phyloP scores from a whole-genome alignment of 2,329 filamentous ascomycete genomes.

The Arthrobotrys iridis region DNA sequence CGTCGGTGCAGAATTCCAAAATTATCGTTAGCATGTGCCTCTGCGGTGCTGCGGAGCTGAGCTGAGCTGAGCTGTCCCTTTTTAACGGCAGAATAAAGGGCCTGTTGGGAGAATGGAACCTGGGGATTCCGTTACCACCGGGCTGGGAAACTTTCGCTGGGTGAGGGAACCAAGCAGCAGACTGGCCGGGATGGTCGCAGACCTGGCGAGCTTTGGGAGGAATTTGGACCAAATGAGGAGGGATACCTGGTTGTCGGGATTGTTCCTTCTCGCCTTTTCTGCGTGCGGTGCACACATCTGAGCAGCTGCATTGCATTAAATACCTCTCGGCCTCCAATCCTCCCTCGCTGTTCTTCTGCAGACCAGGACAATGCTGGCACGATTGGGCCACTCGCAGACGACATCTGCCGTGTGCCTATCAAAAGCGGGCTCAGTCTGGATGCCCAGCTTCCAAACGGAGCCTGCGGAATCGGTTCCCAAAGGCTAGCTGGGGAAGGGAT shows the following conservation, averaged over 20 bases:
- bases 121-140: constrained; percentile 39
- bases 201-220: constrained; percentile 25
- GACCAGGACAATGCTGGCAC: constrained; percentile 8
- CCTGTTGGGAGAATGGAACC: constrained; percentile 20
- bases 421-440: constrained; percentile 6
- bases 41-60: constrained; percentile 1
- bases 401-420: constrained; percentile 36
- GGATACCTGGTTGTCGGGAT: constrained; percentile 51
- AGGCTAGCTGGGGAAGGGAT: constrained; percentile 21
- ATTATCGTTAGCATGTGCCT: constrained; percentile 27
- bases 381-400: constrained; percentile 20
- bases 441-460: constrained; percentile 26
- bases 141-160: constrained; percentile 39
- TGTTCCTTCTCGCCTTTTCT: constrained; percentile 13
- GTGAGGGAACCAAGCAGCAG: not conserved
- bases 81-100: constrained; percentile 10
- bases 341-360: constrained; percentile 2
- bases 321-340: constrained; percentile 22
- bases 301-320: constrained; percentile 54
- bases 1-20: constrained; percentile 22
- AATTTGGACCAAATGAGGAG: constrained; percentile 32
- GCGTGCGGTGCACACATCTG: constrained; percentile 21
- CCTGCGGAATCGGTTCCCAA: constrained; percentile 49
- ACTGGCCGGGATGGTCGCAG: constrained; percentile 11
- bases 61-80: constrained; percentile 19